Percentiles rank a stretch among this genome's conserved stretches.
Conservation (phyloP, 2,329 filamentous ascomycete species). For the Chaetothyriales sp. region DNA sequence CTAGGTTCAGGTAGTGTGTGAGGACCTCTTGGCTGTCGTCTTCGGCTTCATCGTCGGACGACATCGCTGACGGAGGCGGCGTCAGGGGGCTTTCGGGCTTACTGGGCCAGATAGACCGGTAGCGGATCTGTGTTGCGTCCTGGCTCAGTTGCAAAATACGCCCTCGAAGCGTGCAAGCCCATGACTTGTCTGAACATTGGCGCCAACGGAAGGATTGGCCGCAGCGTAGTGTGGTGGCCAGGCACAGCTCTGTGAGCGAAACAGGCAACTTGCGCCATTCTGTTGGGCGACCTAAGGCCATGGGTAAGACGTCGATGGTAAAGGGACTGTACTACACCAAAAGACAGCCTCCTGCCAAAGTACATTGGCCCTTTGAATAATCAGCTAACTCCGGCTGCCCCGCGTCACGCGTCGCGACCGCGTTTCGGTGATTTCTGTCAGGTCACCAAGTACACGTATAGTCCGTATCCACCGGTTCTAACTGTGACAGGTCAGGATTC, state of each 20-base stretch:
- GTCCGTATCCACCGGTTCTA: not conserved
- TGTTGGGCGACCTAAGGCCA: slow-evolving; percentile 35
- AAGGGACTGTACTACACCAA: not conserved
- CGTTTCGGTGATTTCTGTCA: not conserved
- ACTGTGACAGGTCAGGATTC: not conserved
- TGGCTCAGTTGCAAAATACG: slow-evolving; percentile 75
- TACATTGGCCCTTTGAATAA: not conserved
- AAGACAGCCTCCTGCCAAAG: not conserved
- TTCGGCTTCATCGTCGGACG: slow-evolving; percentile 21
- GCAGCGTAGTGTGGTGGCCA: slow-evolving; percentile 85
- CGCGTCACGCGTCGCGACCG: not conserved
- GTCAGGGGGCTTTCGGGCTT: slow-evolving; percentile 21
- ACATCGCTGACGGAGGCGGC: slow-evolving; percentile 25
- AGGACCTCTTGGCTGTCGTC: slow-evolving; percentile 60
- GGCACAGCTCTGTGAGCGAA: slow-evolving; percentile 69
- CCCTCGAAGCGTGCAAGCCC: slow-evolving; percentile 77
- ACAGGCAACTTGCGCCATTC: slow-evolving; percentile 83
- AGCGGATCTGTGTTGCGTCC: slow-evolving; percentile 63
- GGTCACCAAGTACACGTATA: not conserved
- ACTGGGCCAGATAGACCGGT: slow-evolving; percentile 49
- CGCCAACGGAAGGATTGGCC: slow-evolving; percentile 93
- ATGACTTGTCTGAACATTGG: slow-evolving; percentile 63
- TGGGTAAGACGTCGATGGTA: not conserved
- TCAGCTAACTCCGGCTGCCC: not conserved
- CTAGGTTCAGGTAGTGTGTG: slow-evolving; percentile 73